These are phyloP conservation scores for Globisporangium mamillatum DNA, from an alignment of 352 stramenopile species.

Conservation along the genomic window DNA sequence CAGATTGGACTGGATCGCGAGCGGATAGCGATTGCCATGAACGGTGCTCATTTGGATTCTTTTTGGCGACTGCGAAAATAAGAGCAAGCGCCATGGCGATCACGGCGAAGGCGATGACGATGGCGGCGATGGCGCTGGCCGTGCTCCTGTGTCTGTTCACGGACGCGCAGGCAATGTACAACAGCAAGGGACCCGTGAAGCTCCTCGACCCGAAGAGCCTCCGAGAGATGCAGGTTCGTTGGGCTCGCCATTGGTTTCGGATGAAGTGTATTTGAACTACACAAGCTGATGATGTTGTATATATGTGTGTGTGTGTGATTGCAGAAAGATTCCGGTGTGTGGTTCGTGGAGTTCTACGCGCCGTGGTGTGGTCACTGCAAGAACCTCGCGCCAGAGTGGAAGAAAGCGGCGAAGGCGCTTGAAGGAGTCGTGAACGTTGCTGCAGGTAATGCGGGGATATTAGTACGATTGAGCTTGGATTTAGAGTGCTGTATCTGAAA, in stretches of 20 bases:
- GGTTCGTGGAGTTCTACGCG: conserved; percentile 95
- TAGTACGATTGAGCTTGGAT: neutral
- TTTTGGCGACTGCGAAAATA: conserved; percentile 1
- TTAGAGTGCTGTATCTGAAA: neutral
- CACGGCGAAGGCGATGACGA: conserved; percentile 16
- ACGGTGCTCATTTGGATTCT: conserved; percentile 10
- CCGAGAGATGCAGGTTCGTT: conserved; percentile 53
- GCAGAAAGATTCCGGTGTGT: conserved; percentile 74
- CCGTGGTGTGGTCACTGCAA: conserved; percentile 96
- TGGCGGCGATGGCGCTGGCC: conserved; percentile 24
- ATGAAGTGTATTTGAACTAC: neutral
- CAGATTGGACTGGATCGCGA: neutral
- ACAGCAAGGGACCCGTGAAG: conserved; percentile 60
- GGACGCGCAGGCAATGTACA: conserved; percentile 53
- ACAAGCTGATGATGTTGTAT: neutral
- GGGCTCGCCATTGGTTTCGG: neutral
- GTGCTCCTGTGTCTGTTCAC: conserved; percentile 29
- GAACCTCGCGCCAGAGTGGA: conserved; percentile 90
- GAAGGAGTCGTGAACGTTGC: conserved; percentile 89
- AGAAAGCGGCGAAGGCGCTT: conserved; percentile 87
- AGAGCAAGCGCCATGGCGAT: conserved; percentile 17
- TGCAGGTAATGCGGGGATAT: conserved; percentile 28
- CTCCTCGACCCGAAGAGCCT: conserved; percentile 71
- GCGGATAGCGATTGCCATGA: neutral
- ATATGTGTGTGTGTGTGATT: neutral